Evolutionary conservation across 1,284 basidiomycete genomes (phyloP), one percentile per base, ranked within the genome.

Genomic region (Microbotryum silenes-acaulis): DNA sequence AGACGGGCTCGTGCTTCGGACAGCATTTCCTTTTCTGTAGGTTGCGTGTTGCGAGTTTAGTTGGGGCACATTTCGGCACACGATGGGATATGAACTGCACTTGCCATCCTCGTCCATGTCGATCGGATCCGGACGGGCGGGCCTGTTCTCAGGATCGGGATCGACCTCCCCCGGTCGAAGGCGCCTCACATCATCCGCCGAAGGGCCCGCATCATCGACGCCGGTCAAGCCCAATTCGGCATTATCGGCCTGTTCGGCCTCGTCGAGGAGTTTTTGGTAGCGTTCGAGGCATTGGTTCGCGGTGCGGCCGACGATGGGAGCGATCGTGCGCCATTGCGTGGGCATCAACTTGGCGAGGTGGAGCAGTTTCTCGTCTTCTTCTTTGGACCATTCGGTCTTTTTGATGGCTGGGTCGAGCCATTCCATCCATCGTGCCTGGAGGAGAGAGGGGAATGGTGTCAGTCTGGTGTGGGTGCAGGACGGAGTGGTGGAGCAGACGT

Each of bases 381-480:
- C 91, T 79, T 96, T 96, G 52, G 91, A 93, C 92, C 92, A 97
- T 76, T 98, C 96, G 45, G 94, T 97, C 81, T 99, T 99, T 78
- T 97, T 98, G 79, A 98, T 99, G 55, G 92, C 94, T 8, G 96
- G 96, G 77, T 99, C 96, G 58, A 98, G 80, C 96, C 96, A 98
- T 79, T 98, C 96, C 76, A 97, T 97, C 96, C 96, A 98, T 62
- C 81, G 74, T 29, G 68, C 68, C 68, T 68, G 56, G 31, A 31
- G 31, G 37, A 16, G 7, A 20, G 7, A 21, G 1, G 12, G 9
- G 16, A 20, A 9, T 1, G 14, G 25, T 14, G 18, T 46, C 1
- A 5, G 29, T 37, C 37, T 23, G 45, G 37, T 12, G 50, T 44
- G 50, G 20, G 31, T 31, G 31, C 51, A 21, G 50, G 21, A 27